Evolutionary conservation across 345 rosid genomes (phyloP), one percentile per base, ranked within the genome.

Genomic region (Sisymbrium irio): DNA sequence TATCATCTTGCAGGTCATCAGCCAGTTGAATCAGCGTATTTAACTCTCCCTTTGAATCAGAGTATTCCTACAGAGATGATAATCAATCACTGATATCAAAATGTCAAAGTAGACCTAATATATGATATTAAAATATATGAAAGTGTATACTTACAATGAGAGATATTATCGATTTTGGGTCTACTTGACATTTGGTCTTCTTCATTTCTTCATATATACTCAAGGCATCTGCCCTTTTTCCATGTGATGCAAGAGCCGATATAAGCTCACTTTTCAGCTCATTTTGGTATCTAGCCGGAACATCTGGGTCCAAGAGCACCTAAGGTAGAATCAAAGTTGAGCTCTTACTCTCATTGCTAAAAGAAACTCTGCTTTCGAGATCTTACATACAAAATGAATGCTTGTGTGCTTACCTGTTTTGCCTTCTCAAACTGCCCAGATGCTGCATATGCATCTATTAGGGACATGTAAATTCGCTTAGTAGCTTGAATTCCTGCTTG

Each of bases 361-460:
- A 27, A 37, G 41, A 35, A 4, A 13, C 14, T 40, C 18, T n/a
- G 36, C 17, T 58, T 71, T 45, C 1, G 2, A 54, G 45, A 68
- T 20, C 71, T 62, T 69, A 70, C 45, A 62, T 49, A 37, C 20
- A 47, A 18, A 62, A 17, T 44, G 30, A 59, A 28, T 42, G 25
- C 33, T 62, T 36, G 56, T 18, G 47, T 20, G 19, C 57, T 30
- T 82, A 95, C 99, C 97, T 83, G 85, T 77, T 88, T 90, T 59
- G 99, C 92, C 78, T 90, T 90, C 77, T 88, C 96, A 83, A 87
- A 80, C 60, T 83, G 83, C 56, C 96, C 91, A 71, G 83, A 85
- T 62, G 82, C 58, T 79, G 86, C 81, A 78, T 87, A 90, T 65
- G 96, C 99, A 80, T 82, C 89, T 67, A 94, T 78, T 3, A 88